phyloP scores from a whole-genome alignment of 2,329 filamentous ascomycete genomes.

The Chrysosporium keratinophilum region DNA sequence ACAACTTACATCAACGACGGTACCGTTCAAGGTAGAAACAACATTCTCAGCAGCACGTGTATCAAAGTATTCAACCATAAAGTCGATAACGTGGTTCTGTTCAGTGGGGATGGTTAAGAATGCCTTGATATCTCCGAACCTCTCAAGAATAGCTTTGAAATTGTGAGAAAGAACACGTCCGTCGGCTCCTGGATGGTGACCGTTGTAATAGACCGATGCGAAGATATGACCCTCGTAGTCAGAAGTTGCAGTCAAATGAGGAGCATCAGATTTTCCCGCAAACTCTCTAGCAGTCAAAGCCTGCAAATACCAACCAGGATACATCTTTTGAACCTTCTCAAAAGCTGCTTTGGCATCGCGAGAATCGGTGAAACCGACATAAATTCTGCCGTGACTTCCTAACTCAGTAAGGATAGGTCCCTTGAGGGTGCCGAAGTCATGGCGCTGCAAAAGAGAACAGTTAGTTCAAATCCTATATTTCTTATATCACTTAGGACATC shows the following conservation, averaged over 20 bases:
- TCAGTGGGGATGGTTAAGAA: slow-evolving; percentile 24
- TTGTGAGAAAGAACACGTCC: slow-evolving; percentile 39
- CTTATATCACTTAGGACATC: background rate
- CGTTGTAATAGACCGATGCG: slow-evolving; percentile 39
- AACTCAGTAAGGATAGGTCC: slow-evolving; percentile 31
- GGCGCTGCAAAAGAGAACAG: slow-evolving; percentile 21
- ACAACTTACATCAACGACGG: slow-evolving; percentile 27
- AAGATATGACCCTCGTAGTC: slow-evolving; percentile 48
- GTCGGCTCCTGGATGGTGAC: slow-evolving; percentile 22
- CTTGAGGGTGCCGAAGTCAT: slow-evolving; percentile 30
- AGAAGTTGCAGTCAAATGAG: slow-evolving; percentile 24
- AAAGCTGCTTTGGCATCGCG: slow-evolving; percentile 47
- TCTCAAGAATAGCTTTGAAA: slow-evolving; percentile 28
- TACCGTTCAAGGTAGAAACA: slow-evolving; percentile 28
- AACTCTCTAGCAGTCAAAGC: slow-evolving; percentile 41
- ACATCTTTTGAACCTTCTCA: slow-evolving; percentile 37
- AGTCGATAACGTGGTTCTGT: slow-evolving; percentile 27
- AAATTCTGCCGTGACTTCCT: slow-evolving; percentile 36
- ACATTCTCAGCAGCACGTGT: slow-evolving; percentile 29
- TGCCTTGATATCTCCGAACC: slow-evolving; percentile 32
- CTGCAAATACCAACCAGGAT: slow-evolving; percentile 40
- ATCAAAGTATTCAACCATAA: slow-evolving; percentile 34
- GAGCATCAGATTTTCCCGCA: slow-evolving; percentile 28
- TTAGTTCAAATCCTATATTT: slow-evolving; percentile 12
- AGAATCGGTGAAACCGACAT: slow-evolving; percentile 50